Evolutionary conservation across 202 grass and related monocot species (phyloP), one percentile per base, ranked within the genome.

Genomic region (Bolboschoenoplectus hybrid): DNA sequence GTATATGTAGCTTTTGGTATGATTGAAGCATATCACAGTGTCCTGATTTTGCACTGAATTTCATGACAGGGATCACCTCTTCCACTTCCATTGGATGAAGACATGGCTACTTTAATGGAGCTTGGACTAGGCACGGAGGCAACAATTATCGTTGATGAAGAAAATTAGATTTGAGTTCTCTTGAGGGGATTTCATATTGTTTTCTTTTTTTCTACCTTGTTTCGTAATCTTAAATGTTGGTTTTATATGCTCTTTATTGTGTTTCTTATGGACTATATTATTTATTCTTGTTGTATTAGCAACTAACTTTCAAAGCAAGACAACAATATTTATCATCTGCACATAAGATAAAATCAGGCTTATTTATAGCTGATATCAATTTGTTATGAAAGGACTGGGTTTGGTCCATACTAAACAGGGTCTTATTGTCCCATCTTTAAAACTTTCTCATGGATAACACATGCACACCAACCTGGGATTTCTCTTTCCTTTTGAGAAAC

Each of bases 121-220:
- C 86, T 98, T 61, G 96, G 96, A 35, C 34, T 98, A 66, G 89
- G 86, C 47, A 78, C 86, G 0, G 93, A 89, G 62, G 81, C 91
- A 66, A 96, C 85, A 72, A 88, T 98, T 74, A 77, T 92, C 17
- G 90, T 98, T 45, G 93, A 94, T 71, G 93, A 98, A 92, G 91
- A 98, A 86, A 92, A 20, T 84, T 95, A 92, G 86, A 75, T 60
- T 26, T 14, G 34, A 84, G n/a, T 11, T 70, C 45, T 67, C 50
- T 67, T 9, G 11, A 68, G 20, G 12, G 11, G 38, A 62, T 64
- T 39, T 32, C 9, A 3, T 47, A 46, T 46, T 77, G 45, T 58
- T 39, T 17, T 16, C 58, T 41, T 51, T 14, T 36, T n/a, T 78
- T 78, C 3, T 40, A 26, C 26, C 26, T 79, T 60, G 36, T 14